Evolutionary conservation across 345 rosid species (phyloP).

Genomic region (Jatropha curcas): DNA sequence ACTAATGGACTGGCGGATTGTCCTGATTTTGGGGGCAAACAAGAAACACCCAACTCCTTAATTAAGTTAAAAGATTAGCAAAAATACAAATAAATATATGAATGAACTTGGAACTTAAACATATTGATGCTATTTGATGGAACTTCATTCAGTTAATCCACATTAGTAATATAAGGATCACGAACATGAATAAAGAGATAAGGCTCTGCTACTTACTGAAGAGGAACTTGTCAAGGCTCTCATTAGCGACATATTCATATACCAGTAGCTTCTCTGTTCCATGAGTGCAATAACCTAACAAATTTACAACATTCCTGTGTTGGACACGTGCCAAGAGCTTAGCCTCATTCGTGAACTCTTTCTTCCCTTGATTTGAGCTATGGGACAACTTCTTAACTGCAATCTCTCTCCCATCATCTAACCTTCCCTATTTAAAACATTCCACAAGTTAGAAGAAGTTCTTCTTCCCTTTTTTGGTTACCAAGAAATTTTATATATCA

Average conservation of each 20-base stretch:
- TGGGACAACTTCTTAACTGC: slow-evolving; percentile 93
- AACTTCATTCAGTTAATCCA: not conserved
- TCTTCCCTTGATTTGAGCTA: slow-evolving; percentile 78
- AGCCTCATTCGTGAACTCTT: slow-evolving; percentile 86
- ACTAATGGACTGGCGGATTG: too few relatives aligned
- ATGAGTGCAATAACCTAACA: slow-evolving; percentile 81
- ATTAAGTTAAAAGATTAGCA: not conserved
- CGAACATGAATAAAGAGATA: not conserved
- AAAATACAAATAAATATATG: not conserved
- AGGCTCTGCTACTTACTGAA: slow-evolving; percentile 64
- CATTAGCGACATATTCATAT: slow-evolving; percentile 75
- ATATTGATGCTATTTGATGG: not conserved
- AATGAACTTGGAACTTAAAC: not conserved
- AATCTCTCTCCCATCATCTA: slow-evolving; percentile 87
- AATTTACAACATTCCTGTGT: slow-evolving; percentile 89
- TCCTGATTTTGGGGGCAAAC: not conserved
- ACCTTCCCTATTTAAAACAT: slow-evolving; percentile 58
- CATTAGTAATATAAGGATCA: not conserved
- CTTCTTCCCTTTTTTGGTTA: slow-evolving; percentile 7
- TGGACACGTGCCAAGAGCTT: slow-evolving; percentile 85
- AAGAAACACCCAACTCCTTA: not conserved
- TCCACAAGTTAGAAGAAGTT: slow-evolving; percentile 11
- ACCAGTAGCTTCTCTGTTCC: slow-evolving; percentile 88
- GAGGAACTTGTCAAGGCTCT: slow-evolving; percentile 92
- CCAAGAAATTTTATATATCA: slow-evolving; percentile 6